These are phyloP conservation scores for Paecilomyces sp. DNA, from an alignment of 2,329 filamentous ascomycete genomes.

Conservation along the genomic window DNA sequence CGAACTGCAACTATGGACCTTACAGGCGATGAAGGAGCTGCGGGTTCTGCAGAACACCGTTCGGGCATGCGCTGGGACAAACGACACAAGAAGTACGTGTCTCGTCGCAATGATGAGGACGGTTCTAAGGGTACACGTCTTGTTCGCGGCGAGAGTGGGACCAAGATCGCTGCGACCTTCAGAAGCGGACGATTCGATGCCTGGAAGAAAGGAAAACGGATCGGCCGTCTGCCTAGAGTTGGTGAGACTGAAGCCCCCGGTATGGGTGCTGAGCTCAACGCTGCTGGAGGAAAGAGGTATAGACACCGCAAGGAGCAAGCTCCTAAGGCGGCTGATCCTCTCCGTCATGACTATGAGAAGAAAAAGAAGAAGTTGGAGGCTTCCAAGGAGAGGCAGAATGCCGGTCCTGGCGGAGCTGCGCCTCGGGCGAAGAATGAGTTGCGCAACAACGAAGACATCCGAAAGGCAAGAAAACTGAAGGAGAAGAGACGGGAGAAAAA, in stretches of 20 bases:
- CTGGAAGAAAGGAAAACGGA: constrained; percentile 81
- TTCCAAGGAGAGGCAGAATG: constrained; percentile 61
- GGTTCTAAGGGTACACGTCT: constrained; percentile 68
- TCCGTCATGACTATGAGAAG: constrained; percentile 79
- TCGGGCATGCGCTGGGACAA: constrained; percentile 91
- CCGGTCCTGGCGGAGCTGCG: constrained; percentile 21
- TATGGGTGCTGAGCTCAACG: constrained; percentile 21
- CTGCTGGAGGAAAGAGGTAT: constrained; percentile 54
- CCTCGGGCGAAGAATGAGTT: constrained; percentile 72
- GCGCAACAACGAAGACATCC: constrained; percentile 74
- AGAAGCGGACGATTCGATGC: constrained; percentile 86
- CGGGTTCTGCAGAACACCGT: constrained; percentile 69
- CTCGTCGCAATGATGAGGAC: constrained; percentile 87
- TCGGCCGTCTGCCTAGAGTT: constrained; percentile 69
- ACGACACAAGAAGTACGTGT: constrained; percentile 91
- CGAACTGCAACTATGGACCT: constrained; percentile 86
- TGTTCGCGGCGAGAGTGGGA: constrained; percentile 81
- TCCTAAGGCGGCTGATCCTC: constrained; percentile 90
- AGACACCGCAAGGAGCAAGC: constrained; percentile 82
- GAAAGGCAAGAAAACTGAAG: constrained; percentile 70
- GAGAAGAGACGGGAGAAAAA: constrained; percentile 81
- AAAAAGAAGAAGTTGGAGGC: constrained; percentile 85
- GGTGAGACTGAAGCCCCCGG: constrained; percentile 66
- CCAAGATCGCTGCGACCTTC: constrained; percentile 93
- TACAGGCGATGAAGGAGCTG: constrained; percentile 72